Conservation (phyloP, 805 yeast species). For the Yamadazyma sp. region DNA sequence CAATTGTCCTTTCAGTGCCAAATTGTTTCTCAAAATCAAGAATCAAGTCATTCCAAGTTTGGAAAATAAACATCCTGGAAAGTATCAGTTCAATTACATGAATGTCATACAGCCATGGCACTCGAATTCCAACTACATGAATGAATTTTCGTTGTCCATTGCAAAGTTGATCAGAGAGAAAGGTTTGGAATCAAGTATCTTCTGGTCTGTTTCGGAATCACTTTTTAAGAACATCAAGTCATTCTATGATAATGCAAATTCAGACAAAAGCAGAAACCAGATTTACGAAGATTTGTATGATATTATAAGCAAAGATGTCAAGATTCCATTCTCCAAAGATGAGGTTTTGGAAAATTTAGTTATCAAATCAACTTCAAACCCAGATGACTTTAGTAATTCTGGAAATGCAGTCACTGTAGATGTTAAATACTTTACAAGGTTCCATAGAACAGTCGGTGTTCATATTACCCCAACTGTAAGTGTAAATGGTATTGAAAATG, state of each 20-base stretch:
- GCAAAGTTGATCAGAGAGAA: conserved; percentile 55
- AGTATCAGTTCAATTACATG: conserved; percentile 59
- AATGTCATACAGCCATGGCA: conserved; percentile 94
- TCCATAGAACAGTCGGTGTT: conserved; percentile 71
- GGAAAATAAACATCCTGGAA: conserved; percentile 41
- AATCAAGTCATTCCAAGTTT: conserved; percentile 52
- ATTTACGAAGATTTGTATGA: conserved; percentile 52
- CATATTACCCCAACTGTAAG: conserved; percentile 84
- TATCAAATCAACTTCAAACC: conserved; percentile 20
- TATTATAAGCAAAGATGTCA: conserved; percentile 25
- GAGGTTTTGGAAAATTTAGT: conserved; percentile 37
- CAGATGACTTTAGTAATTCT: conserved; percentile 39
- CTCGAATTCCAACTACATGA: conserved; percentile 61
- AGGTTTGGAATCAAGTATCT: conserved; percentile 13
- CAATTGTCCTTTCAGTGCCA: conserved; percentile 73
- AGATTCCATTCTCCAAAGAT: conserved; percentile 28
- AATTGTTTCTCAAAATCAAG: conserved; percentile 55
- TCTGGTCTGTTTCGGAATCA: conserved; percentile 49
- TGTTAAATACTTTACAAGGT: conserved; percentile 69
- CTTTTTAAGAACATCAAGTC: conserved; percentile 53
- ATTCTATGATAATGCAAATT: conserved; percentile 62
- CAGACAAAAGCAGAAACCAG: conserved; percentile 51
- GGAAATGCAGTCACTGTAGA: conserved; percentile 63
- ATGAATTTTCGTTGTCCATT: conserved; percentile 71
- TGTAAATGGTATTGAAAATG: conserved; percentile 63